Percentiles rank a stretch among this genome's conserved stretches.
These are phyloP conservation scores for Simmondsia chinensis DNA, from an alignment of 148 eudicot species.

Conservation along the genomic window DNA sequence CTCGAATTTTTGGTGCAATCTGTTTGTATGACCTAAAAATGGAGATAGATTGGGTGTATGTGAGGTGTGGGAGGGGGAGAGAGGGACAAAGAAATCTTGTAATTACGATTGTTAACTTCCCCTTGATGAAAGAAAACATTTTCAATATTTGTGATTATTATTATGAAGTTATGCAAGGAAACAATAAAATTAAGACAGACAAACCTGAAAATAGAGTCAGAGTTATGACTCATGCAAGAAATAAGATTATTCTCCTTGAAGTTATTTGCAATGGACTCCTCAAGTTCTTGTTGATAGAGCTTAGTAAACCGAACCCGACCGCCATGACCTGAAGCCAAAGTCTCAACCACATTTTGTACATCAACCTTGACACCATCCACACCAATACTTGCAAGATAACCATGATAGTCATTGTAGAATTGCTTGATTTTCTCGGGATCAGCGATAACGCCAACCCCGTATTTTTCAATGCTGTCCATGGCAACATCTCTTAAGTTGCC, in stretches of 20 bases:
- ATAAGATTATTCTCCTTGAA: constrained; percentile 44
- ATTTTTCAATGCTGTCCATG: constrained; percentile 57
- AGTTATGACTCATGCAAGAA: constrained; percentile 54
- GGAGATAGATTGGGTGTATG: not conserved
- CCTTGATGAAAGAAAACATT: too few species aligned
- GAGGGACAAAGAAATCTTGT: too few species aligned
- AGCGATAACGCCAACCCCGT: constrained; percentile 40
- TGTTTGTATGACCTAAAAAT: not conserved
- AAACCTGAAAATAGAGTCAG: constrained; percentile 53
- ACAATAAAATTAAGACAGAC: not conserved
- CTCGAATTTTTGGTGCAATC: too few species aligned
- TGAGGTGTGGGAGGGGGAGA: too few species aligned
- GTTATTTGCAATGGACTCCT: constrained; percentile 37
- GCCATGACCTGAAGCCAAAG: constrained; percentile 46
- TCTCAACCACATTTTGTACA: constrained; percentile 49
- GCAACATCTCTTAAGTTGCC: constrained; percentile 55
- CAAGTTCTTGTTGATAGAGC: constrained; percentile 36
- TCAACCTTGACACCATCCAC: constrained; percentile 65
- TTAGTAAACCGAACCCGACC: constrained; percentile 44
- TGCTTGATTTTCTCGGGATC: constrained; percentile 37
- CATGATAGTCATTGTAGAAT: constrained; percentile 45
- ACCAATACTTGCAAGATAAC: constrained; percentile 46
- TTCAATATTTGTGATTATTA: too few species aligned
- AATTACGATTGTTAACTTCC: too few species aligned
- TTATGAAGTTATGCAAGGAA: too few species aligned